Evolutionary conservation across 116 monocot genomes (phyloP).

Genomic region (Posidonia oceanica): DNA sequence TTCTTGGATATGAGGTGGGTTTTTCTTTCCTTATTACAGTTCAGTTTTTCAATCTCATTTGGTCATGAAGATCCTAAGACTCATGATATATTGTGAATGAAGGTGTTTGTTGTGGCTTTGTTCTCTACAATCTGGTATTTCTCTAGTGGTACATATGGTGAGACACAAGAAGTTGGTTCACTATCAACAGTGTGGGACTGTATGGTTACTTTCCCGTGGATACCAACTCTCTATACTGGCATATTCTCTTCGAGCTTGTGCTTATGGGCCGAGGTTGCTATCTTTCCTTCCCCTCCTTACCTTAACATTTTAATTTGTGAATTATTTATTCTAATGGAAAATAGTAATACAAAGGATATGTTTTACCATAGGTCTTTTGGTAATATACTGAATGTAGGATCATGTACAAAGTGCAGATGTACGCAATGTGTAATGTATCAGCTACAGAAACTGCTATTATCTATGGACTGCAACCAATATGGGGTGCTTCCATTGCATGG

Average conservation of each 20-base stretch:
- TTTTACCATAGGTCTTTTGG: not conserved
- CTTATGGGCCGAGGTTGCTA: conserved; percentile 72
- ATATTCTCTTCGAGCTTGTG: conserved; percentile 72
- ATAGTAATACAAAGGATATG: too few species aligned
- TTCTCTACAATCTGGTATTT: conserved; percentile 59
- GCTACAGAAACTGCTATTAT: conserved; percentile 81
- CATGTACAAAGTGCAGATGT: conserved; percentile 29
- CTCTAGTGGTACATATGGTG: conserved; percentile 19
- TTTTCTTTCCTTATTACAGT: not conserved
- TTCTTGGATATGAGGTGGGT: conserved; percentile 70
- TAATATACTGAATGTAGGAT: not conserved
- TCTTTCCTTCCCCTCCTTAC: not conserved
- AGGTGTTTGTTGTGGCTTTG: conserved; percentile 56
- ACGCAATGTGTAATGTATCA: conserved; percentile 73
- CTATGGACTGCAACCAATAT: conserved; percentile 76
- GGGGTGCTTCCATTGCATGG: conserved; percentile 92
- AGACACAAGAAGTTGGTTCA: conserved; percentile 14
- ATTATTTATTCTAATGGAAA: too few species aligned
- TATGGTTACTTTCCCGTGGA: conserved; percentile 70
- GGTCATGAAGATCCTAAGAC: not conserved
- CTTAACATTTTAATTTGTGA: too few species aligned
- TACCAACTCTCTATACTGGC: conserved; percentile 84
- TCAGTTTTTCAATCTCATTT: not conserved
- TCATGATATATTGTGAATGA: conserved; percentile 12
- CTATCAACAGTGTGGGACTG: conserved; percentile 25